A percentile compares a stretch with the other conserved stretches of the same genome.
These are phyloP conservation scores for Sanghuangporus weigelae DNA, from an alignment of 1,284 basidiomycete genomes.

Conservation along the genomic window DNA sequence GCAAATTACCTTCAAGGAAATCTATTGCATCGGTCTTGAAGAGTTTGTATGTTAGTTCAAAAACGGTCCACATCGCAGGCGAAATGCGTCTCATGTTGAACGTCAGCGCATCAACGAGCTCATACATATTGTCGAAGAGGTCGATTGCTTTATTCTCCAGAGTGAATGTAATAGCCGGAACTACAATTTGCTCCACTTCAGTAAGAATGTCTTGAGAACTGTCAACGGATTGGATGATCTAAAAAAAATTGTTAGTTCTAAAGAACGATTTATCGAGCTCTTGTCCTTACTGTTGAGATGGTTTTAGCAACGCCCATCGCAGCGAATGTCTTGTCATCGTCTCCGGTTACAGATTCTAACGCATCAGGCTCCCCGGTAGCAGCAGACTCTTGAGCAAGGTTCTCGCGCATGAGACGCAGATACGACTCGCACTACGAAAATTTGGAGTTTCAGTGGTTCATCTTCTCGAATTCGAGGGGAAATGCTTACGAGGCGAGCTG, in stretches of 20 bases:
- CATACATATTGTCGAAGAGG: slow-evolving; percentile 85
- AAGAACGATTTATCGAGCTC: neutral
- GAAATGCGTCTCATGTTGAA: slow-evolving; percentile 79
- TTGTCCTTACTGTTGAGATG: slow-evolving; percentile 58
- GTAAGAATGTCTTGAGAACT: slow-evolving; percentile 70
- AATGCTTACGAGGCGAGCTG: slow-evolving; percentile 62
- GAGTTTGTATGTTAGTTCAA: slow-evolving; percentile 77
- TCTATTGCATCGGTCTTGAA: slow-evolving; percentile 84
- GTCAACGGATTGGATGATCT: slow-evolving; percentile 73
- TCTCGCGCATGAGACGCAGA: slow-evolving; percentile 70
- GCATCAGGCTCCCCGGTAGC: slow-evolving; percentile 38
- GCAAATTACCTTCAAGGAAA: slow-evolving; percentile 70
- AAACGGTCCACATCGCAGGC: slow-evolving; percentile 83
- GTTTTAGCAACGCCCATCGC: slow-evolving; percentile 85
- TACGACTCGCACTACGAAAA: slow-evolving; percentile 70
- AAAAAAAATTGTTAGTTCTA: neutral
- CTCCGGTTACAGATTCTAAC: slow-evolving; percentile 34
- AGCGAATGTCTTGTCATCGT: slow-evolving; percentile 80
- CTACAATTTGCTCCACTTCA: slow-evolving; percentile 77
- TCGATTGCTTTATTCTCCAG: slow-evolving; percentile 74
- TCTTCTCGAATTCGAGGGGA: neutral
- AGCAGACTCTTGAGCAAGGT: slow-evolving; percentile 48
- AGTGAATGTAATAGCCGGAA: slow-evolving; percentile 76
- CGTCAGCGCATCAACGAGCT: slow-evolving; percentile 80
- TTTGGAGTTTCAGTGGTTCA: neutral